Percentiles rank a stretch among this genome's conserved stretches.
These are phyloP conservation scores for Pterulicium gracile DNA, from an alignment of 1,284 basidiomycete species.

Conservation along the genomic window DNA sequence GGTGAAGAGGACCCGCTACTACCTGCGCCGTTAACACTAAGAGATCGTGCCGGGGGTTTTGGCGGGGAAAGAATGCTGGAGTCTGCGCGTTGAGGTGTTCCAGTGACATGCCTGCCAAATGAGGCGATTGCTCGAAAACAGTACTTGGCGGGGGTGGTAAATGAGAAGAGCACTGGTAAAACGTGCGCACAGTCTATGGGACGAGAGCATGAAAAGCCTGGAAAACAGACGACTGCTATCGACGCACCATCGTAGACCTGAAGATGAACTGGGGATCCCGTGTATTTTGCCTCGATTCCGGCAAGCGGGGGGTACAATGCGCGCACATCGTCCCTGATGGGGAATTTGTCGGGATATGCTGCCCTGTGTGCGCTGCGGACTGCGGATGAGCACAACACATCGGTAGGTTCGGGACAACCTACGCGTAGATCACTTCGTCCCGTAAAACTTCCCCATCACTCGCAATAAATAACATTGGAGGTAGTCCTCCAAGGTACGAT, in stretches of 20 bases:
- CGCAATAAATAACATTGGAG: slow-evolving; percentile 78
- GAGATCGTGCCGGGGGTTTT: slow-evolving; percentile 3
- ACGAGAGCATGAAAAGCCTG: slow-evolving; percentile 1
- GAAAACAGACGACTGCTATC: not conserved
- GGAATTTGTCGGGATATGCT: slow-evolving; percentile 70
- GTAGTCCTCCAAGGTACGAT: slow-evolving; percentile 85
- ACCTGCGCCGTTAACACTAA: too few species aligned
- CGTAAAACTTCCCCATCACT: slow-evolving; percentile 88
- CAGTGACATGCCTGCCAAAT: slow-evolving; percentile 56
- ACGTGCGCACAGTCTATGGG: slow-evolving; percentile 59
- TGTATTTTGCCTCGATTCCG: slow-evolving; percentile 51
- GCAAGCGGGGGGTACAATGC: slow-evolving; percentile 55
- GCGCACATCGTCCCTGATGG: slow-evolving; percentile 49
- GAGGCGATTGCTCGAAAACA: slow-evolving; percentile 64
- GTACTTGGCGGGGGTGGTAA: slow-evolving; percentile 74
- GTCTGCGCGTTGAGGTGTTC: slow-evolving; percentile 20
- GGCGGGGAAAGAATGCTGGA: slow-evolving; percentile 10
- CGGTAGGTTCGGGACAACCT: slow-evolving; percentile 19
- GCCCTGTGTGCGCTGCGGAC: slow-evolving; percentile 80
- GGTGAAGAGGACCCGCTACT: not conserved
- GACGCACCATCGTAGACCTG: slow-evolving; percentile 72
- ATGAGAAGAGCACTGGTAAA: slow-evolving; percentile 72
- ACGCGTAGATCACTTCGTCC: slow-evolving; percentile 89
- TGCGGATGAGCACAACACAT: not conserved
- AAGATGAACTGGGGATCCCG: slow-evolving; percentile 83